These are phyloP conservation scores for Coniochaeta sp. DNA, from an alignment of 2,329 filamentous ascomycete genomes.

Conservation along the genomic window DNA sequence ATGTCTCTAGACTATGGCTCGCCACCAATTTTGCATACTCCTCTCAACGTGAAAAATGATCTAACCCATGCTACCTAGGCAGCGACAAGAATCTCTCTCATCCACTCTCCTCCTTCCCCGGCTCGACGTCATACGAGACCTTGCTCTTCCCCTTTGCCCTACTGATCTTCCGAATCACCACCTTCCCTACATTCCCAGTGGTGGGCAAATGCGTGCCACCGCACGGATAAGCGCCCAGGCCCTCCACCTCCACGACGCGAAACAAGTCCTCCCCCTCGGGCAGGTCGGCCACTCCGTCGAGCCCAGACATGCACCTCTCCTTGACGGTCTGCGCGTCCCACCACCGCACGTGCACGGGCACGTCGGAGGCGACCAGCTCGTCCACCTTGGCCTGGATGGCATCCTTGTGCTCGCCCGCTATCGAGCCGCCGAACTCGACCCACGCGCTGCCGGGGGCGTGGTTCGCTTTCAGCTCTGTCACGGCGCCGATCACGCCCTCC, in stretches of 20 bases:
- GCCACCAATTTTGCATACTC: neutral
- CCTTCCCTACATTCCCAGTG: neutral
- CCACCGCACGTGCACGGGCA: constrained; percentile 47
- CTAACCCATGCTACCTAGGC: neutral
- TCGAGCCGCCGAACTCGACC: constrained; percentile 60
- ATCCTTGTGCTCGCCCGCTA: constrained; percentile 55
- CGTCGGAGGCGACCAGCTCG: constrained; percentile 44
- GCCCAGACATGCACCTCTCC: neutral
- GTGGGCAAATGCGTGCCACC: neutral
- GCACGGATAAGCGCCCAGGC: neutral
- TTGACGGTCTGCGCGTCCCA: neutral
- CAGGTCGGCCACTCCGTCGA: neutral
- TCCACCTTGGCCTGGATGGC: constrained; percentile 55
- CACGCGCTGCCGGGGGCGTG: constrained; percentile 62
- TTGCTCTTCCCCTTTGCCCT: neutral
- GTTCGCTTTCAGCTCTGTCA: constrained; percentile 62
- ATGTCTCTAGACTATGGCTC: neutral
- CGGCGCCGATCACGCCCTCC: constrained; percentile 39
- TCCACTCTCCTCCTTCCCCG: neutral
- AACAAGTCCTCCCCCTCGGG: neutral
- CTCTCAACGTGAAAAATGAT: neutral
- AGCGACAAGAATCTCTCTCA: neutral
- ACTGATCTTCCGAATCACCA: neutral
- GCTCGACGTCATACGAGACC: neutral
- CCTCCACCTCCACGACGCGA: neutral